Base-by-base conservation (phyloP, 805 yeast species). In the Myxozyma udenii region DNA sequence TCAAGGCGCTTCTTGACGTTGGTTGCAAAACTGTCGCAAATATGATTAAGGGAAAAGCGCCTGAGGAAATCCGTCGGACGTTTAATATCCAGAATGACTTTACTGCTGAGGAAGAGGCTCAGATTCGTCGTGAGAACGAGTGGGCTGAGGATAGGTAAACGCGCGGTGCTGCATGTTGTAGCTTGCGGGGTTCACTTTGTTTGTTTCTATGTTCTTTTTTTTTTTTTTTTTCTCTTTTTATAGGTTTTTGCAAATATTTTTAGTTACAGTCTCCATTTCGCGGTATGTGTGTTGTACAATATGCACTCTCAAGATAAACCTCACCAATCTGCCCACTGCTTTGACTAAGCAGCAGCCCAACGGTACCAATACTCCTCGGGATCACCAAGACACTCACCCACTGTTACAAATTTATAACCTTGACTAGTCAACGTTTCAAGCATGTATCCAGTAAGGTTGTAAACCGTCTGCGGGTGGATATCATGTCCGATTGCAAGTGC, bases 1-100 rank as follows among this genome's bases (percentile, higher is more conserved):
- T 74, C 60, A 68, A 69, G 47, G 73, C 76, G 1, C 64, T 74
- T 33, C 66, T 74, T 39, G 78, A 74, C 46, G 74, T 72, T 18
- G 77, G 77, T 23, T 74, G 78, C 65, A 74, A 75, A 63, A 72
- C 75, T 11, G 77, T 74, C 23, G 78, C 78, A 49, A 71, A 71
- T 58, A 73, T 74, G 77, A 74, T 74, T 64, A 72, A 70, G 62
- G 74, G 74, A 52, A 73, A 73, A 64, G 59, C 68, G 24, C 75
- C 77, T 18, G 77, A 73, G 56, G 77, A 73, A 60, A 73, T 73
- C 55, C 68, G 77, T 50, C 70, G 70, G 55, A 71, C 74, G 7
- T 73, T 73, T 64, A 73, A 73, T 59, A 73, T 73, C 50, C 67
- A 64, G 49, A 74, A 73, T 60, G 77, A 73, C 61, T 74, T 73